These are phyloP conservation scores for Ophiosphaerella narmari DNA, from an alignment of 2,329 filamentous ascomycete genomes.

Conservation along the genomic window DNA sequence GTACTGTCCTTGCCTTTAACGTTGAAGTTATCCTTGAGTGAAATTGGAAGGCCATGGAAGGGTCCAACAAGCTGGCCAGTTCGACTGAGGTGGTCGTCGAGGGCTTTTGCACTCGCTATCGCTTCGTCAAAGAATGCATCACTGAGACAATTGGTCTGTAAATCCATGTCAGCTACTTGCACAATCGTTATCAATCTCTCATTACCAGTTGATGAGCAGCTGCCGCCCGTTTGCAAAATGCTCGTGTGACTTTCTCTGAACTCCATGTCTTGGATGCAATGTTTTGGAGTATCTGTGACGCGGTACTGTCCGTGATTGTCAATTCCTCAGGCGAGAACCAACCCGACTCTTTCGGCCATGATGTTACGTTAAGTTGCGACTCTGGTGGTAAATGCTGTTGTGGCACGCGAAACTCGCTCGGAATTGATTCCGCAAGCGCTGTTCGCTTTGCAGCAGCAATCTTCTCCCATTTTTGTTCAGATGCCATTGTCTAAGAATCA, in stretches of 20 bases:
- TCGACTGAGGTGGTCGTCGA: slow-evolving; percentile 57
- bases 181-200: neutral
- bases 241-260: slow-evolving; percentile 56
- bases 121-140: slow-evolving; percentile 62
- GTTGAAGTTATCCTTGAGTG: slow-evolving; percentile 74
- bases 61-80: slow-evolving; percentile 61
- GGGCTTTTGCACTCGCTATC: slow-evolving; percentile 55
- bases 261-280: slow-evolving; percentile 53
- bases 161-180: slow-evolving; percentile 1
- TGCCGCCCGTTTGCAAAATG: slow-evolving; percentile 60
- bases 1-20: slow-evolving; percentile 64
- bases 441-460: slow-evolving; percentile 51
- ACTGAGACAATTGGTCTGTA: slow-evolving; percentile 63
- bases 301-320: slow-evolving; percentile 54
- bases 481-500: slow-evolving; percentile 14
- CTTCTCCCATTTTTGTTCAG: slow-evolving; percentile 49
- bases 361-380: slow-evolving; percentile 60
- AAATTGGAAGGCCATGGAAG: slow-evolving; percentile 69
- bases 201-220: slow-evolving; percentile 60
- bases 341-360: slow-evolving; percentile 60
- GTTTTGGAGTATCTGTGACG: slow-evolving; percentile 48
- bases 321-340: slow-evolving; percentile 62
- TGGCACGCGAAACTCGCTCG: slow-evolving; percentile 63
- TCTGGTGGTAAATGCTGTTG: slow-evolving; percentile 58
- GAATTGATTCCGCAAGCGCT: slow-evolving; percentile 57